phyloP scores from a whole-genome alignment of 2,329 filamentous ascomycete species.

The Sporothrix pseudoabietina region DNA sequence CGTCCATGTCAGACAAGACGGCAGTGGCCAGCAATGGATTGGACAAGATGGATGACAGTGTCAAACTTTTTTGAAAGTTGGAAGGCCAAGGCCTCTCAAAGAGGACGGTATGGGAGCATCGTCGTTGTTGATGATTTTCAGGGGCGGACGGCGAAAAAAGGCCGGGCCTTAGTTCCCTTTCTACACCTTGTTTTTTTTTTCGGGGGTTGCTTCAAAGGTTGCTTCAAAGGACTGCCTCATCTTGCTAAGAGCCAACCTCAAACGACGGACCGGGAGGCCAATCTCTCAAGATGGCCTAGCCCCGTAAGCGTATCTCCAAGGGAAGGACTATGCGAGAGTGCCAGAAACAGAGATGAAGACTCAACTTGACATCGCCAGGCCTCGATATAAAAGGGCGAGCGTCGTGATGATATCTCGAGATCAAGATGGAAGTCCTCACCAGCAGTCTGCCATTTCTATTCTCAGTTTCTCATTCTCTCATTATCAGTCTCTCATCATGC shows the following conservation, averaged over 20 bases:
- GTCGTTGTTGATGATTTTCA: slow-evolving; percentile 5
- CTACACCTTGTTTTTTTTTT: neutral
- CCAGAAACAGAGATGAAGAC: neutral
- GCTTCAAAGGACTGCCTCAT: neutral
- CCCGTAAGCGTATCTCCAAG: neutral
- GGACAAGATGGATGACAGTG: neutral
- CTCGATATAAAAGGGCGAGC: neutral
- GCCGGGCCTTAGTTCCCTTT: neutral
- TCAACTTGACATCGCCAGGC: neutral
- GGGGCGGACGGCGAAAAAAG: neutral
- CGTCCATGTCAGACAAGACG: neutral
- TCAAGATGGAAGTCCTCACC: neutral
- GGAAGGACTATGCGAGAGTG: neutral
- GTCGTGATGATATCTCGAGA: neutral
- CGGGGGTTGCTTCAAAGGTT: neutral
- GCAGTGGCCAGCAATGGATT: neutral
- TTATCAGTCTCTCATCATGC: neutral
- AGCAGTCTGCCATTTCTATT: neutral
- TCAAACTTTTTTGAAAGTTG: neutral
- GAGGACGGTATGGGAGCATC: neutral
- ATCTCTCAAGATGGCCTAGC: slow-evolving; percentile 30
- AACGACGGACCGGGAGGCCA: slow-evolving; percentile 28
- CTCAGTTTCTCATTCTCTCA: too few species aligned
- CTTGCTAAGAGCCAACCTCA: slow-evolving; percentile 25
- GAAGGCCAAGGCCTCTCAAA: neutral